phyloP scores from a whole-genome alignment of 2,329 filamentous ascomycete genomes.

The Pseudogymnoascus sp. region DNA sequence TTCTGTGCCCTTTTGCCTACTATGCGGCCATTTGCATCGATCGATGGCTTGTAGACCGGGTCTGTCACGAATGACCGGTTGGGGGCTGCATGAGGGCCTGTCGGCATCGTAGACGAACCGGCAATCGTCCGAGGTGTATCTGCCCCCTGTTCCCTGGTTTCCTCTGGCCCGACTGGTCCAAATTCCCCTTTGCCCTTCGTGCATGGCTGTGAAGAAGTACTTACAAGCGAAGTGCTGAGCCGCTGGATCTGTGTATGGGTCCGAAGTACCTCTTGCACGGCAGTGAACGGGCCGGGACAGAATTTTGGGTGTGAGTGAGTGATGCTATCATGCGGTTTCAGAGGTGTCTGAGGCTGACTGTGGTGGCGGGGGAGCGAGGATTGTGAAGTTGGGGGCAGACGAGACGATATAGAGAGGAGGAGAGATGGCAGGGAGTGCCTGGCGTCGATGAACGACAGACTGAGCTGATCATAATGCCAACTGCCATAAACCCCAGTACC shows the following conservation, averaged over 20 bases:
- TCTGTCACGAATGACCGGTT: neutral
- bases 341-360: neutral
- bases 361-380: neutral
- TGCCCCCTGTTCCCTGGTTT: constrained; percentile 1
- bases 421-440: neutral
- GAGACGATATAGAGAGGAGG: neutral
- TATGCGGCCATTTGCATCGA: neutral
- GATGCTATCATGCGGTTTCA: neutral
- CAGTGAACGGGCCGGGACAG: neutral
- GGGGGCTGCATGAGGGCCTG: neutral
- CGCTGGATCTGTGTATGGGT: neutral
- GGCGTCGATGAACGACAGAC: neutral
- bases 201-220: neutral
- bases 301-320: neutral
- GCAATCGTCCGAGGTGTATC: neutral
- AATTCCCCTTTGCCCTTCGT: neutral
- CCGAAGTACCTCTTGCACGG: neutral
- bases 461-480: neutral
- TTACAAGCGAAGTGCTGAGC: neutral
- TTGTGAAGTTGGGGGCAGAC: neutral
- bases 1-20: neutral
- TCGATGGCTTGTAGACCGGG: neutral
- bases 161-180: neutral
- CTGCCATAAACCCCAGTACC: neutral
- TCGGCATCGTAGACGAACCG: neutral